Evolutionary conservation across 2,329 filamentous ascomycete genomes (phyloP).

Genomic region (Paecilomyces fulvus): DNA sequence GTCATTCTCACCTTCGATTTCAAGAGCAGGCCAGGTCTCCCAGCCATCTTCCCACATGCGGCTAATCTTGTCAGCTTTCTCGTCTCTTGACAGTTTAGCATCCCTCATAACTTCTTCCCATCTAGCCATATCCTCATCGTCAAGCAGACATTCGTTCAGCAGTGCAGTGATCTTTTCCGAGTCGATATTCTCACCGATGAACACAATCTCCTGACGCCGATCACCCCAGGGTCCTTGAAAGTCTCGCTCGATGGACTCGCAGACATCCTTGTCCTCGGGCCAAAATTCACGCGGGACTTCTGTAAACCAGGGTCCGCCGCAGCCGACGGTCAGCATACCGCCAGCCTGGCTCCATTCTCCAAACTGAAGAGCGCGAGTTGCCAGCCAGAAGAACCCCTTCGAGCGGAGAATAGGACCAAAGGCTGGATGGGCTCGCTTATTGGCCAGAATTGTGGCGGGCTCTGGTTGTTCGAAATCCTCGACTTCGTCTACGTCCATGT

Average conservation of each 20-base stretch:
- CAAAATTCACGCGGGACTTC: conserved; percentile 47
- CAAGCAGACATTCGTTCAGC: conserved; percentile 54
- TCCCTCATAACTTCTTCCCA: conserved; percentile 48
- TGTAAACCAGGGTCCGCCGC: conserved; percentile 48
- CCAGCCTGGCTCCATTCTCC: conserved; percentile 40
- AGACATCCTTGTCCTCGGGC: conserved; percentile 42
- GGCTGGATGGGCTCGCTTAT: conserved; percentile 30
- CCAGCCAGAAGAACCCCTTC: conserved; percentile 39
- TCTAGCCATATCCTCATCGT: conserved; percentile 49
- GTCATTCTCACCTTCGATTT: conserved; percentile 26
- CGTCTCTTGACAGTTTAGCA: conserved; percentile 23
- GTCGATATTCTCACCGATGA: conserved; percentile 61
- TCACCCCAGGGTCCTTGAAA: conserved; percentile 55
- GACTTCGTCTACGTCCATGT: conserved; percentile 13
- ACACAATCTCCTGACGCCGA: conserved; percentile 62
- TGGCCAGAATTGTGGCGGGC: conserved; percentile 24
- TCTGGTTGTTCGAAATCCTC: conserved; percentile 25
- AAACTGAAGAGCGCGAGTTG: conserved; percentile 33
- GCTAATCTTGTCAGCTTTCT: conserved; percentile 40
- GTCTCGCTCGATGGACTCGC: conserved; percentile 41
- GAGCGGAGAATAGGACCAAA: conserved; percentile 34
- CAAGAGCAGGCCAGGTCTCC: conserved; percentile 47
- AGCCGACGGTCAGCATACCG: conserved; percentile 35
- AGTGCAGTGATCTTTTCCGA: conserved; percentile 41
- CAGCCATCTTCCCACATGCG: conserved; percentile 52